A percentile compares a stretch with the other conserved stretches of the same genome.
Conservation (phyloP, 805 yeast species). For the Lipomyces spencermartinsiae region DNA sequence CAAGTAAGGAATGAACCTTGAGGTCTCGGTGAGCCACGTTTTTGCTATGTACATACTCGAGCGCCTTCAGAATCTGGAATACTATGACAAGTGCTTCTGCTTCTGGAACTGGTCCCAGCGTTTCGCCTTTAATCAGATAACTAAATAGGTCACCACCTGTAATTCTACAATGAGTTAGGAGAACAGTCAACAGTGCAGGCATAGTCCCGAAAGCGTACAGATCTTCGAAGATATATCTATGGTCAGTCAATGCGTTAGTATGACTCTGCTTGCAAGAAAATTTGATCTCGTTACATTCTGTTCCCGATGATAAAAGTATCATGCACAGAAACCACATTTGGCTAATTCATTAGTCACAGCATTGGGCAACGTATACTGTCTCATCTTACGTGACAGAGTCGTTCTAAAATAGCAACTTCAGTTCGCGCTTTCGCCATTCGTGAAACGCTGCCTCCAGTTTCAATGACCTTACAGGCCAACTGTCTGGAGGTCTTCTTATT, state of each 20-base stretch:
- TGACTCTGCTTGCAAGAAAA: background rate
- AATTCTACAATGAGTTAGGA: constrained; percentile 28
- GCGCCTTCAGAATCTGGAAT: constrained; percentile 63
- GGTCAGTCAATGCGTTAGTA: background rate
- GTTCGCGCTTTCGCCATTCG: constrained; percentile 32
- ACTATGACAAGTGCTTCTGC: constrained; percentile 60
- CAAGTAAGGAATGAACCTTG: constrained; percentile 45
- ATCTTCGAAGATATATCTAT: constrained; percentile 39
- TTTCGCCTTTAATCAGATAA: constrained; percentile 54
- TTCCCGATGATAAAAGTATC: constrained; percentile 26
- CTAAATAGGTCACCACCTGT: constrained; percentile 67
- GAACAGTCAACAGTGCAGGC: background rate
- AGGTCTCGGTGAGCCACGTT: constrained; percentile 71
- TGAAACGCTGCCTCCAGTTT: constrained; percentile 20
- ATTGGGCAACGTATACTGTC: background rate
- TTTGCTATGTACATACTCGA: constrained; percentile 59
- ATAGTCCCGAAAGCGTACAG: constrained; percentile 22
- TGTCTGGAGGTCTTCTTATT: constrained; percentile 22
- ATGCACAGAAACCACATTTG: constrained; percentile 34
- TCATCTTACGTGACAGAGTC: constrained; percentile 31
- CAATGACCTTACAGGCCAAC: constrained; percentile 40
- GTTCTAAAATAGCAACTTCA: constrained; percentile 35
- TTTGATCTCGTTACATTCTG: constrained; percentile 24
- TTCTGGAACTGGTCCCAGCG: constrained; percentile 56
- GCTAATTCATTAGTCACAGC: constrained; percentile 20